Evolutionary conservation across 2,329 filamentous ascomycete genomes (phyloP), one percentile per base, ranked within the genome.

Genomic region (Gyromitra esculenta): DNA sequence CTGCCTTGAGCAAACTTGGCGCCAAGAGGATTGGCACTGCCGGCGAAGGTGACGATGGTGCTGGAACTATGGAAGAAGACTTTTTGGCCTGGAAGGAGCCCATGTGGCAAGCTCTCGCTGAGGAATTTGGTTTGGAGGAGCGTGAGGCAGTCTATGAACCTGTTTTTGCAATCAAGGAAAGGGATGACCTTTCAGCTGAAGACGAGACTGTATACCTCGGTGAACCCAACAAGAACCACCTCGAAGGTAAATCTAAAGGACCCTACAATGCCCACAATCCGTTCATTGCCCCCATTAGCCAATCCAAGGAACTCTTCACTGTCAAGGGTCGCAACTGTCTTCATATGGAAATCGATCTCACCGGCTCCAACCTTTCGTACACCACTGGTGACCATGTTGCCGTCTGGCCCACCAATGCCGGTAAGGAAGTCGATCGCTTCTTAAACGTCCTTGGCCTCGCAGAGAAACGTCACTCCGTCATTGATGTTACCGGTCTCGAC

Each of bases 61-160:
- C 96, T 79, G 96, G 96, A 77, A 99, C 96, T 73, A 99, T 99
- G 96, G 96, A 99, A 85, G 96, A 99, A 85, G 96, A 99, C 82
- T 99, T 98, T 84, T 86, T 99, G 81, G 93, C 95, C 80, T 99
- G 96, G 96, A 99, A 99, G 86, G 96, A 99, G 82, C 94, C 94
- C 78, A 99, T 99, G 96, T 99, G 96, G 96, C 87, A 88, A 81
- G 92, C 92, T 76, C 87, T 99, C 68, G 87, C 91, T 31, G 89
- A 92, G 79, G 90, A 92, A 82, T 93, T 99, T 91, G 89, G 89
- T 69, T 86, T 99, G 72, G 92, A 98, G 84, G 96, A 99, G 85
- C 94, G 96, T 76, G 96, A 99, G 83, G 93, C 94, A 77, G 90
- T 97, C 76, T 99, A 98, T 84, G 96, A 99, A 84, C 93, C 96